Conservation (phyloP, 2,329 filamentous ascomycete genomes). For the Cercospora sojina region DNA sequence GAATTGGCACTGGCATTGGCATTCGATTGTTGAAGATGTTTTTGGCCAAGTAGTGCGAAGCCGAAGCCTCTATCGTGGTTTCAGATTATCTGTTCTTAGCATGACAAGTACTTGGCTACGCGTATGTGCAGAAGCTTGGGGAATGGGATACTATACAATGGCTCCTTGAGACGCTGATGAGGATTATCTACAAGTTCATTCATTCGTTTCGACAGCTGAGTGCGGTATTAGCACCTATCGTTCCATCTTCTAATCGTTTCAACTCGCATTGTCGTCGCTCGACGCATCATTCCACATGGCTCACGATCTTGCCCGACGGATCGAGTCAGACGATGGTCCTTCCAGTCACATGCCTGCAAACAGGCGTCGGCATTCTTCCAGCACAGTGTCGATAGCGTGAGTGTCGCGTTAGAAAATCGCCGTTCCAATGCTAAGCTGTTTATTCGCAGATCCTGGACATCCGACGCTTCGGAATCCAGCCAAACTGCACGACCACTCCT, state of each 20-base stretch:
- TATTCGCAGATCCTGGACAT: neutral
- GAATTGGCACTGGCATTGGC: neutral
- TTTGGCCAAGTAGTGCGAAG: neutral
- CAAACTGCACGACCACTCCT: neutral
- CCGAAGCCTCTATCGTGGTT: neutral
- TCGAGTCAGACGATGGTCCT: neutral
- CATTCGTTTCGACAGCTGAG: neutral
- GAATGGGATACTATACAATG: neutral
- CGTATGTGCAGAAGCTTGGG: neutral
- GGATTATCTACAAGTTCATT: neutral
- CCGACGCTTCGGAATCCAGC: neutral
- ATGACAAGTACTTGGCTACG: neutral
- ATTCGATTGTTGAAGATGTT: neutral
- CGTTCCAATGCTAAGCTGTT: neutral
- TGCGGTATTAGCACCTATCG: neutral
- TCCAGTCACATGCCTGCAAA: neutral
- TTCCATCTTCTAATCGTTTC: neutral
- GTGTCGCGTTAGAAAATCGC: neutral
- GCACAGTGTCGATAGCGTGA: neutral
- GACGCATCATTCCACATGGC: neutral
- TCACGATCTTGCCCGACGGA: neutral
- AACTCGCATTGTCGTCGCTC: neutral
- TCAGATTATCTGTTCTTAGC: neutral
- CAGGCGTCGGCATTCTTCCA: neutral
- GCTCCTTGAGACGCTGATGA: neutral